Base-by-base conservation (phyloP, 441 rosid species). In the Corymbia calophylla region DNA sequence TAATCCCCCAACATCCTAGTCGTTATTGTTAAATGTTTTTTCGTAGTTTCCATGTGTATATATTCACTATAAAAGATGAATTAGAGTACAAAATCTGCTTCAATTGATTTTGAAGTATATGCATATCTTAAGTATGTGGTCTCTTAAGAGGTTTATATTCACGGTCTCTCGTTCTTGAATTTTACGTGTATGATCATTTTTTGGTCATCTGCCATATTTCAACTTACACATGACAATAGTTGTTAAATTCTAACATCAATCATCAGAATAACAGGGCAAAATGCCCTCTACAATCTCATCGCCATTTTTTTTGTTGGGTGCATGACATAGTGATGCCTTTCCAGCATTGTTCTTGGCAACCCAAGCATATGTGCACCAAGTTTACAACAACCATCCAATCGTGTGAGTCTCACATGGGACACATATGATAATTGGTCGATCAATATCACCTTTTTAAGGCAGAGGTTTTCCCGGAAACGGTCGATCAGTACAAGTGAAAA, bases 81-180 rank as follows among this genome's bases (percentile, higher is more conserved):
- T 55, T 55, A 55, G 60, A 55, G 2, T 53, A 4, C 60, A 21
- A 55, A 21, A 4, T 55, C 21, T 21, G 8, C 55, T 53, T 53
- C 21, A 55, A 55, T 55, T 55, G 60, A 55, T 55, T 55, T 55
- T 55, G 1, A 55, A 55, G 60, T 55, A 55, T 55, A 55, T 55
- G 2, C 60, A 3, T 1, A 55, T 55, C 27, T 55, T 55, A 55
- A 56, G 6, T 56, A 4, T 6, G 3, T 56, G 29, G 6, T 56
- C 64, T 58, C 64, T 58, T 13, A 4, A 25, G 2, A 25, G 2
- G n/a, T 58, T 58, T 19, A 4, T 58, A 23, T 23, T 9, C 64
- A 10, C 10, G 23, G 64, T 0, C 64, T 29, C 64, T 58, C n/a
- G 0, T 58, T 58, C n/a, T 58, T 0, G 7, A 58, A 58, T 58